Evolutionary conservation across 768 basidiomycete species (phyloP).

Genomic region (Suillus discolor): DNA sequence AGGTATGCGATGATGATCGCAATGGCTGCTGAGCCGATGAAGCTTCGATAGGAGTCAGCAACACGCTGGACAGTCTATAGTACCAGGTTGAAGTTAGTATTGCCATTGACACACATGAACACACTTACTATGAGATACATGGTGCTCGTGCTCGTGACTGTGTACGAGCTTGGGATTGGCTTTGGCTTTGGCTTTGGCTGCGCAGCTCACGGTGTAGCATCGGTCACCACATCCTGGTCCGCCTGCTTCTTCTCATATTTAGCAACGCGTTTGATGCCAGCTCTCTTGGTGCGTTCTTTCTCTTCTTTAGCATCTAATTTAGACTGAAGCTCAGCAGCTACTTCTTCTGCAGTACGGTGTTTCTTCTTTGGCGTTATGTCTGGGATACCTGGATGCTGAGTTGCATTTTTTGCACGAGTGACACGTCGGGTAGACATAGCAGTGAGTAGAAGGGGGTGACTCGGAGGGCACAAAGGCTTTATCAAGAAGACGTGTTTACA

Average conservation of each 20-base stretch:
- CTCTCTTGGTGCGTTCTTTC: background rate
- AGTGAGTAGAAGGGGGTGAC: no score
- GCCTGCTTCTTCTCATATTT: background rate
- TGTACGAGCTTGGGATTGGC: background rate
- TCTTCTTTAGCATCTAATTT: slow-evolving; percentile 8
- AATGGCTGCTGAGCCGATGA: no score
- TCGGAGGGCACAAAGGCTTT: no score
- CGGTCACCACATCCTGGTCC: background rate
- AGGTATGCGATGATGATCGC: no score
- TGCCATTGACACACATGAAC: no score
- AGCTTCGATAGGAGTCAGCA: no score
- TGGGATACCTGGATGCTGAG: slow-evolving; percentile 8
- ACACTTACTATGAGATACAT: no score
- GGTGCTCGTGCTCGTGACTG: no score
- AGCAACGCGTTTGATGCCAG: slow-evolving; percentile 1
- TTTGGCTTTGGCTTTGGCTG: background rate
- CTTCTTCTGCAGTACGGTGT: slow-evolving; percentile 11
- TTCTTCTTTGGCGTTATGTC: slow-evolving; percentile 1
- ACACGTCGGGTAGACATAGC: background rate
- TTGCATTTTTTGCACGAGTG: slow-evolving; percentile 8
- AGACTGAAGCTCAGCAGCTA: slow-evolving; percentile 11
- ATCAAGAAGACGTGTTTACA: no score
- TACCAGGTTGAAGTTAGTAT: no score
- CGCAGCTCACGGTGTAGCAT: background rate
- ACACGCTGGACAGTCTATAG: no score